Percentiles rank a stretch among this genome's conserved stretches.
Conservation (phyloP, 164 flowering plant species). For the Euptelea pleiosperma region DNA sequence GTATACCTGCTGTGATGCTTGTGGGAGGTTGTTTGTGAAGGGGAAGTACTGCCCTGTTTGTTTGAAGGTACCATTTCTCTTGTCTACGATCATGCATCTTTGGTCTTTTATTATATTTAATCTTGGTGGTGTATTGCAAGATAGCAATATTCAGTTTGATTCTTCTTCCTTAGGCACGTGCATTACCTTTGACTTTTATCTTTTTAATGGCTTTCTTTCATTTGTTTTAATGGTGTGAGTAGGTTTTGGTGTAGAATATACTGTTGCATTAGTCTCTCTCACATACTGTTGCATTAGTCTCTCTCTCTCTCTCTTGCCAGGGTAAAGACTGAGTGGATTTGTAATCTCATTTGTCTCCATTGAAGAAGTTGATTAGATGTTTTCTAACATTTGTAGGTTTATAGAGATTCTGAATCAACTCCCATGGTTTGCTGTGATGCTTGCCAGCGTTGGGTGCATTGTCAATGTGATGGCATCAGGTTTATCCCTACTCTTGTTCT, state of each 20-base stretch:
- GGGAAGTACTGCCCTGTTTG: conserved; percentile 98
- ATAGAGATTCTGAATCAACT: conserved; percentile 96
- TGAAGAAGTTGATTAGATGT: conserved; percentile 1
- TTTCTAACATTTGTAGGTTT: conserved; percentile 60
- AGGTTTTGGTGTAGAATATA: neutral
- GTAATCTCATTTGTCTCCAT: neutral
- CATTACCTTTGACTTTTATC: no score
- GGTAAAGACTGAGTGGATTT: neutral
- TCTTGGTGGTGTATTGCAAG: no score
- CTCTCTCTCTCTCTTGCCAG: neutral
- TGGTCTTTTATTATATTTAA: neutral
- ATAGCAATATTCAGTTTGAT: no score
- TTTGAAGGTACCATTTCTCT: conserved; percentile 64
- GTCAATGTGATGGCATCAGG: conserved; percentile 97
- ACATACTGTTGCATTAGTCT: neutral
- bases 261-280: no score
- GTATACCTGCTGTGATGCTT: conserved; percentile 97
- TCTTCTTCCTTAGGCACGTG: no score
- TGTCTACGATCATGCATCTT: neutral
- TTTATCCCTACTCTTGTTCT: conserved; percentile 19
- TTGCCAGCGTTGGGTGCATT: conserved; percentile 98
- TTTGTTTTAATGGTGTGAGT: no score
- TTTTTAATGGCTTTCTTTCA: no score
- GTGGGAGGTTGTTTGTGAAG: conserved; percentile 97
- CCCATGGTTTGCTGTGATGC: conserved; percentile 99